These are phyloP conservation scores for Termitomyces sp. DNA, from an alignment of 1,284 basidiomycete genomes.

Conservation along the genomic window DNA sequence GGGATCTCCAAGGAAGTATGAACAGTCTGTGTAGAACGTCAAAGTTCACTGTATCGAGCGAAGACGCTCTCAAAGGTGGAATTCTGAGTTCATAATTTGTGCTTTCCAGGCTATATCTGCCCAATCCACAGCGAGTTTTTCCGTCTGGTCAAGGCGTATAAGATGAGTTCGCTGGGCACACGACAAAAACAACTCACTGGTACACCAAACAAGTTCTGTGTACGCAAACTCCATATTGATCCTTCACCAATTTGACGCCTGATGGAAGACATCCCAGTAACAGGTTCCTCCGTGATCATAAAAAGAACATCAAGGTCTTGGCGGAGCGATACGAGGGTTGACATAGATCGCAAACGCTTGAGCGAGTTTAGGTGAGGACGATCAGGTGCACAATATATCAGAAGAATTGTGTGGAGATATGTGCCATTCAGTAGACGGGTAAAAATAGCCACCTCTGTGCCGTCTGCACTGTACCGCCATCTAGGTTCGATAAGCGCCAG, in stretches of 20 bases:
- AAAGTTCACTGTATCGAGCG: too few species aligned
- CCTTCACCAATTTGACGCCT: conserved; percentile 13
- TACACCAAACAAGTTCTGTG: conserved; percentile 1
- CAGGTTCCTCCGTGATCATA: conserved; percentile 8
- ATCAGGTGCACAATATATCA: conserved; percentile 13
- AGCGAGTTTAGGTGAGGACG: conserved; percentile 10
- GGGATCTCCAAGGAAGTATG: too few species aligned
- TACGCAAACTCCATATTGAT: conserved; percentile 8
- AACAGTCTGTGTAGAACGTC: too few species aligned
- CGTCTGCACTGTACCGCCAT: conserved; percentile 16
- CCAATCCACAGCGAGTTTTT: not conserved
- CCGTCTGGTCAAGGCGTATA: not conserved
- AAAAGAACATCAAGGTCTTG: conserved; percentile 7
- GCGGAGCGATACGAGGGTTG: not conserved
- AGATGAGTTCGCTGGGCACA: not conserved
- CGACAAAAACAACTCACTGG: not conserved
- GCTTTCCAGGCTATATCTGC: not conserved
- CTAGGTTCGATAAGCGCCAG: conserved; percentile 14
- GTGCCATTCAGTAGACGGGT: conserved; percentile 8
- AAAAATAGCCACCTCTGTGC: conserved; percentile 16
- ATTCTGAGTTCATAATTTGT: not conserved
- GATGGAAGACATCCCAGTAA: conserved; percentile 9
- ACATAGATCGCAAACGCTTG: conserved; percentile 9
- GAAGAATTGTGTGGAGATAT: conserved; percentile 7
- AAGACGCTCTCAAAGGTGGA: not conserved